Base-by-base conservation (phyloP, 352 stramenopile genomes). In the Phytopythium helicoides region DNA sequence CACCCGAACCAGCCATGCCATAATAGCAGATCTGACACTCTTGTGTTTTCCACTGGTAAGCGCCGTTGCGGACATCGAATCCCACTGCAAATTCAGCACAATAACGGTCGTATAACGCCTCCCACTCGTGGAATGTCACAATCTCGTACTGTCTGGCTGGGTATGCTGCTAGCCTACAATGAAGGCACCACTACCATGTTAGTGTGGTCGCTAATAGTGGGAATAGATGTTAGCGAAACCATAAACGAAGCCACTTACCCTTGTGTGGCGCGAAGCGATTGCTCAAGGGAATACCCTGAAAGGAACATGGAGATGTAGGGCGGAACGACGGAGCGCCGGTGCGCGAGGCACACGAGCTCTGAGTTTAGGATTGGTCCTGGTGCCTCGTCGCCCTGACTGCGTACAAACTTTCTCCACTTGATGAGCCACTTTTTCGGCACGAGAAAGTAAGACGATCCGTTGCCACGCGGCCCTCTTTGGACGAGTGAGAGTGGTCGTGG, bases 301-400 rank as follows among this genome's bases (percentile, higher is more conserved):
- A 95, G 64, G 62, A 95, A 95, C 67, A 95, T 88, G 25, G 79
- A 92, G 47, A 95, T 87, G 52, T 92, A 90, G 11, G 80, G 69
- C 37, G 86, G 86, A 39, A 94, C 74, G 40, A 95, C 85, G 10
- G 82, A 83, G 16, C 76, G 74, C 47, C 88, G 76, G 60, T 95
- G 86, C 15, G 81, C 80, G 34, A 86, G 48, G 39, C 86, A 95
- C 46, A 94, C 79, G 22, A 95, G 62, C 62, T 91, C 79, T 1
- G 81, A 71, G 54, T 93, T 95, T 3, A 92, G 51, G 44, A 95
- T 88, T 15, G 86, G 86, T 0, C 83, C 86, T 0, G 86, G 86
- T 14, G 56, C 55, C 8, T 75, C 70, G 34, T 93, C 68, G 3
- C 50, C 62, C 22, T 85, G 62, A 36, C 76, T 89, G 22, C 80